Evolutionary conservation across 176 grass and related monocot species (phyloP), one percentile per base, ranked within the genome.

Genomic region (Eragrostis curvula): DNA sequence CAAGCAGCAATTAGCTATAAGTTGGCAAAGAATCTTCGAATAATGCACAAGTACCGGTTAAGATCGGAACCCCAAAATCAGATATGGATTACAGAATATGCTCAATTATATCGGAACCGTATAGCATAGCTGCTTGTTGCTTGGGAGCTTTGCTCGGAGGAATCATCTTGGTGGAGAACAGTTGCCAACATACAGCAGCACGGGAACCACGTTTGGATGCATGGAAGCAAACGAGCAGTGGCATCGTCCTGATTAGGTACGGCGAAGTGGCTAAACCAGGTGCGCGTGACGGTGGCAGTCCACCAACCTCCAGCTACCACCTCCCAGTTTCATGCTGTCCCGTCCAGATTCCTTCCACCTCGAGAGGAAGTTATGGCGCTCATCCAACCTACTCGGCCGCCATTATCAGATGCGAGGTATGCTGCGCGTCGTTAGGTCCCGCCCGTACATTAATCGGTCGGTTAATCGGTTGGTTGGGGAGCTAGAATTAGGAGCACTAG

Each of bases 241-340:
- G 70, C 17, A 30, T 59, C 16, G 49, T 61, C 40, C 21, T 8
- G 45, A 25, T 7, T 59, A 45, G 66, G 65, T 81, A 66, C 55
- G 85, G 75, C 81, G 43, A 43, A 80, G 28, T 69, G 81, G 45
- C 40, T 24, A 53, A 78, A 53, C 47, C 28, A 53, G 24, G 70
- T 56, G 52, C 52, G 55, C 52, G 55, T 67, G 85, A 92, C 79
- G 90, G 58, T 79, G 87, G 71, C 83, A 62, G 46, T 47, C 83
- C 86, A 91, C 88, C 85, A 90, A 93, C 90, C 88, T 88, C 83
- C 83, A 92, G 82, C 90, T 75, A 90, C 90, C 85, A 57, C 86
- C 79, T 51, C 58, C 77, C 25, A 51, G 15, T 49, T 66, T 67
- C 71, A 79, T 75, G 85, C 73, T 27, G 50, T 82, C 41, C 71